phyloP scores from a whole-genome alignment of 2,329 filamentous ascomycete species.

The Lithohypha guttulata region DNA sequence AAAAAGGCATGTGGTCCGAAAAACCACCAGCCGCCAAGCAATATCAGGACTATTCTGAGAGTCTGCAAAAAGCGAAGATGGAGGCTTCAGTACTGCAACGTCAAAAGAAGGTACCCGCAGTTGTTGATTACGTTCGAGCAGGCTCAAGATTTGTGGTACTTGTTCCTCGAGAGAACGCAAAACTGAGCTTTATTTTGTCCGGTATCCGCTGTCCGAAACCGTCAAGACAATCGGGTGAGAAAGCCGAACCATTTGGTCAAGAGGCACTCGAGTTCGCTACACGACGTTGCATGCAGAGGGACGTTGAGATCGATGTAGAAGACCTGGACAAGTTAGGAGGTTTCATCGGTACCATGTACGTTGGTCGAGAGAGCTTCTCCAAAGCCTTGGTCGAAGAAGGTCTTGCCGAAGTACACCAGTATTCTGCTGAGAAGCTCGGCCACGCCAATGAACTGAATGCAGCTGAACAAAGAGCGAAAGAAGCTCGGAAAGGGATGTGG shows the following conservation, averaged over 20 bases:
- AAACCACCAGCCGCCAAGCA: conserved; percentile 76
- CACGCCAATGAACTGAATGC: conserved; percentile 78
- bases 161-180: conserved; percentile 83
- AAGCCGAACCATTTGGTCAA: conserved; percentile 85
- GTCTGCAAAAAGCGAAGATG: conserved; percentile 86
- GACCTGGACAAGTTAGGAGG: conserved; percentile 93
- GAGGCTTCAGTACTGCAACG: conserved; percentile 78
- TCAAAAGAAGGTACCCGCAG: conserved; percentile 81
- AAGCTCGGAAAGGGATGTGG: conserved; percentile 79
- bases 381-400: conserved; percentile 90
- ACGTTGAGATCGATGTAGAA: conserved; percentile 91
- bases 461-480: conserved; percentile 82
- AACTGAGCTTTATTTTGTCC: conserved; percentile 87
- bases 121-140: conserved; percentile 97
- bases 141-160: conserved; percentile 87
- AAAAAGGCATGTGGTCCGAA: conserved; percentile 89
- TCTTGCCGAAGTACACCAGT: conserved; percentile 80
- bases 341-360: conserved; percentile 88
- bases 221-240: conserved; percentile 66
- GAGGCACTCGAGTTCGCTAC: conserved; percentile 89
- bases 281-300: conserved; percentile 78
- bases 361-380: conserved; percentile 92
- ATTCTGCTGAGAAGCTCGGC: conserved; percentile 90
- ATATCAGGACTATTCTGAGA: conserved; percentile 85
- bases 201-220: conserved; percentile 86